Evolutionary conservation across 2,329 filamentous ascomycete genomes (phyloP).

Genomic region (Hymenoscyphus fraxineus): DNA sequence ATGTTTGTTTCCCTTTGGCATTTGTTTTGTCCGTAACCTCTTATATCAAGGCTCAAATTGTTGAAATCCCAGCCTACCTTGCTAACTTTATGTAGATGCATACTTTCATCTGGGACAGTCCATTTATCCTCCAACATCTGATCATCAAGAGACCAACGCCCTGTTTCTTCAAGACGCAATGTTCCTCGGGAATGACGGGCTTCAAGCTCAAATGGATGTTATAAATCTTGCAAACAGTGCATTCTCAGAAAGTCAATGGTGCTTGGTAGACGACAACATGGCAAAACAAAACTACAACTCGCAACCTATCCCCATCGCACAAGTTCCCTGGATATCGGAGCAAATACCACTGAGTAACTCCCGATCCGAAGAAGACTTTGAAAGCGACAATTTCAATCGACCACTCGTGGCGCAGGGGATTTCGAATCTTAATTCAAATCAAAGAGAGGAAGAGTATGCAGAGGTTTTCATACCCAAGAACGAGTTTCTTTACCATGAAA

Average conservation of each 20-base stretch:
- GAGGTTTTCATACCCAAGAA: conserved; percentile 23
- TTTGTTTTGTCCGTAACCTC: background rate
- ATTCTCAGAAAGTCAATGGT: conserved; percentile 15
- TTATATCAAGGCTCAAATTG: background rate
- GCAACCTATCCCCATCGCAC: conserved; percentile 6
- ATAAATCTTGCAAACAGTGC: conserved; percentile 10
- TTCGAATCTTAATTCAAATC: conserved; percentile 45
- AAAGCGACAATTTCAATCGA: conserved; percentile 43
- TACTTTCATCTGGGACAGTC: conserved; percentile 19
- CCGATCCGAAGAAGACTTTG: conserved; percentile 15
- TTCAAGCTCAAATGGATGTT: conserved; percentile 12
- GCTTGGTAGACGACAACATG: conserved; percentile 9
- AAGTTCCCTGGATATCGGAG: conserved; percentile 27
- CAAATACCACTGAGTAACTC: conserved; percentile 18
- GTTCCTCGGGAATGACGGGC: conserved; percentile 16
- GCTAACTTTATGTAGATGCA: conserved; percentile 18
- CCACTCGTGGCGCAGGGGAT: conserved; percentile 49
- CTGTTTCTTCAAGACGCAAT: conserved; percentile 17
- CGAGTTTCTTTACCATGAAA: conserved; percentile 28
- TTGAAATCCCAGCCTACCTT: background rate
- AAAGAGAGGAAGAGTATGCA: conserved; percentile 72
- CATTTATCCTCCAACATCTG: conserved; percentile 10
- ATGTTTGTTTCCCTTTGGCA: background rate
- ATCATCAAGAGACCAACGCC: conserved; percentile 14
- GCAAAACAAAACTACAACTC: conserved; percentile 14